Evolutionary conservation across 768 basidiomycete genomes (phyloP).

Genomic region (Rossbeevera mucosa): DNA sequence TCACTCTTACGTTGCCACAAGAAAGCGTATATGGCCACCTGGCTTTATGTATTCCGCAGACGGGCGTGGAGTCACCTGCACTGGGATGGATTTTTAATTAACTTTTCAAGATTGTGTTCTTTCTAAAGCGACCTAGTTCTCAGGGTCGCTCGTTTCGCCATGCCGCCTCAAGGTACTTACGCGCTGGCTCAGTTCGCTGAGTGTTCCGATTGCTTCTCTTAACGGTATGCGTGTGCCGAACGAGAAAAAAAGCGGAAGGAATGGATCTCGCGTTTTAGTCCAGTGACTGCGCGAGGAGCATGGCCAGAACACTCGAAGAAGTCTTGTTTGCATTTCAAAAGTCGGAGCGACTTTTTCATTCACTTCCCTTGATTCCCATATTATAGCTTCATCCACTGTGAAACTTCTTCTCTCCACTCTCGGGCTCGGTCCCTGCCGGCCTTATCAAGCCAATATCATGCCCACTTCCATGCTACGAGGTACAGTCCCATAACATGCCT

Average conservation of each 20-base stretch:
- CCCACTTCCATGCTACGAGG: slow-evolving; percentile 28
- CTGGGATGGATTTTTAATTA: slow-evolving; percentile 35
- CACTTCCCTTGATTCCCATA: slow-evolving; percentile 26
- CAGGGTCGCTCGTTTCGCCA: slow-evolving; percentile 30
- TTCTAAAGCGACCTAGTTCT: slow-evolving; percentile 18
- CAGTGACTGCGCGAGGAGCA: slow-evolving; percentile 29
- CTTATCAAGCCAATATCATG: slow-evolving; percentile 18
- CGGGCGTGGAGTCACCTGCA: slow-evolving; percentile 30
- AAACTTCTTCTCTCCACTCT: slow-evolving; percentile 15
- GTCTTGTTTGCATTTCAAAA: slow-evolving; percentile 33
- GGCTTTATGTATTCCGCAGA: slow-evolving; percentile 36
- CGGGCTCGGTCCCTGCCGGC: slow-evolving; percentile 17
- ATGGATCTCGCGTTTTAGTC: slow-evolving; percentile 35
- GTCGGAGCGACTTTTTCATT: slow-evolving; percentile 24
- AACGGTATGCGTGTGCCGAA: slow-evolving; percentile 29
- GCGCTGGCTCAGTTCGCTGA: slow-evolving; percentile 36
- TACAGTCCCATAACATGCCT: slow-evolving; percentile 26
- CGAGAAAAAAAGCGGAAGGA: slow-evolving; percentile 29
- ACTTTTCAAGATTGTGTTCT: slow-evolving; percentile 22
- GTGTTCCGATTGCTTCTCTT: slow-evolving; percentile 32
- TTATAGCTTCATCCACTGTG: slow-evolving; percentile 26
- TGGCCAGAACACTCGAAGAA: slow-evolving; percentile 34
- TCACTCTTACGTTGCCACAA: slow-evolving; percentile 32
- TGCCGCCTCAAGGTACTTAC: slow-evolving; percentile 34
- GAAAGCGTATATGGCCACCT: slow-evolving; percentile 23